Evolutionary conservation across 805 yeast genomes (phyloP).

Genomic region (Komagataella mondaviorum): DNA sequence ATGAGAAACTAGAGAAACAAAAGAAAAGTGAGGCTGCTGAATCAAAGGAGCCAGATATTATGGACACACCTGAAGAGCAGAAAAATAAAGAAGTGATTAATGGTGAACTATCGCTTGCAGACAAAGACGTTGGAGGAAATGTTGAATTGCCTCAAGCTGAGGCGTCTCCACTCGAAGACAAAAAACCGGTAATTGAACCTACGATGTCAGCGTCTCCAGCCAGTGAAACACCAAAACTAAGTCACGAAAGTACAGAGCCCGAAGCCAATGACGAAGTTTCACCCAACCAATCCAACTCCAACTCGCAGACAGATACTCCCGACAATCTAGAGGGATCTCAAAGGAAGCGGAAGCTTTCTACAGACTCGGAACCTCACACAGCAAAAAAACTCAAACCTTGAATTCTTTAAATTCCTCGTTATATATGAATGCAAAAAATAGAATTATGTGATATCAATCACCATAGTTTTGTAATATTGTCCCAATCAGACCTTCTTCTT

Average conservation of each 20-base stretch:
- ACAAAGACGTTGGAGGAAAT: background rate
- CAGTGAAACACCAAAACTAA: background rate
- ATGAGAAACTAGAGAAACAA: background rate
- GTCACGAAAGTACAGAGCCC: background rate
- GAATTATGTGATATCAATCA: constrained; percentile 9
- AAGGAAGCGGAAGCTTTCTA: background rate
- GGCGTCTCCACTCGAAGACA: background rate
- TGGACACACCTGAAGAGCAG: background rate
- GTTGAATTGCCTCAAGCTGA: background rate
- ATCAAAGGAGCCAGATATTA: background rate
- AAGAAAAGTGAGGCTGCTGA: background rate
- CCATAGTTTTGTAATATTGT: constrained; percentile 43
- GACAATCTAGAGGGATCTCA: background rate
- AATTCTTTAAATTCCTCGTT: background rate
- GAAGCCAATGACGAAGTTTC: background rate
- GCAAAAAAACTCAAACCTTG: background rate
- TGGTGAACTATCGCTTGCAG: background rate
- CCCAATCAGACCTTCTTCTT: constrained; percentile 53
- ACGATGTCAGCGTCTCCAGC: background rate
- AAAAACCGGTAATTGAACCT: background rate
- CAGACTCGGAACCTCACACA: background rate
- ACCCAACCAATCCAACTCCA: background rate
- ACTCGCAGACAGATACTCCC: background rate
- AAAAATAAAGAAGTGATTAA: background rate
- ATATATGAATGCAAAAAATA: background rate